Conservation (phyloP, 495 filamentous ascomycete species). For the Aspergillus wentii region DNA sequence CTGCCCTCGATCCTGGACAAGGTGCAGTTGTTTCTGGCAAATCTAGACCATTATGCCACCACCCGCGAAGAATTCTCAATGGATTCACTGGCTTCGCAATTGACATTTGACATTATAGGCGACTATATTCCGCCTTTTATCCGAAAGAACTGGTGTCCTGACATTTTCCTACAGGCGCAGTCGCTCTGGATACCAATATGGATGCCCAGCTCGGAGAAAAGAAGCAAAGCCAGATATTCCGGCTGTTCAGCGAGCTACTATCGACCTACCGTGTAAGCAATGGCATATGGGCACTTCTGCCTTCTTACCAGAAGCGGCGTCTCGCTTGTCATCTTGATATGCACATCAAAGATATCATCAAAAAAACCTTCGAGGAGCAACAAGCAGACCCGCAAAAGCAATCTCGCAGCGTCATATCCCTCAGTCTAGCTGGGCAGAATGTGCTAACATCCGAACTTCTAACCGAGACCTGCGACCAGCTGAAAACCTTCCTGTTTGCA, state of each 20-base stretch:
- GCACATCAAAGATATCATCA: too few relatives aligned
- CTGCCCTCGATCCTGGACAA: not conserved
- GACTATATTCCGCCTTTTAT: not conserved
- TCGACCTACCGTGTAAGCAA: too few relatives aligned
- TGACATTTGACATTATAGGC: not conserved
- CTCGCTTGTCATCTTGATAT: too few relatives aligned
- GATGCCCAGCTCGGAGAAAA: too few relatives aligned
- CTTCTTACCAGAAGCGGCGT: too few relatives aligned
- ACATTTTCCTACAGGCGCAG: too few relatives aligned
- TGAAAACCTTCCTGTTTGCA: constrained; percentile 27
- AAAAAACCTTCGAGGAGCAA: too few relatives aligned
- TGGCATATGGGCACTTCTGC: too few relatives aligned
- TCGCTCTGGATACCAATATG: too few relatives aligned
- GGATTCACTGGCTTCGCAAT: not conserved
- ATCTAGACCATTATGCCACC: not conserved
- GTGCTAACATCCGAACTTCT: not conserved
- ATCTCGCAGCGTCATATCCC: too few relatives aligned
- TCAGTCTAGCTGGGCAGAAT: constrained; percentile 3
- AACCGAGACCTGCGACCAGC: constrained; percentile 15
- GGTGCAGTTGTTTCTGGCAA: not conserved
- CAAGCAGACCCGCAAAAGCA: too few relatives aligned
- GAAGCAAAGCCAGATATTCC: not conserved
- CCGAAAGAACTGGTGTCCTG: too few relatives aligned
- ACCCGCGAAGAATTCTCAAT: not conserved
- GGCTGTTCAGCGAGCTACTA: not conserved